Evolutionary conservation across 345 rosid genomes (phyloP).

Genomic region (Dipteronia dyeriana): DNA sequence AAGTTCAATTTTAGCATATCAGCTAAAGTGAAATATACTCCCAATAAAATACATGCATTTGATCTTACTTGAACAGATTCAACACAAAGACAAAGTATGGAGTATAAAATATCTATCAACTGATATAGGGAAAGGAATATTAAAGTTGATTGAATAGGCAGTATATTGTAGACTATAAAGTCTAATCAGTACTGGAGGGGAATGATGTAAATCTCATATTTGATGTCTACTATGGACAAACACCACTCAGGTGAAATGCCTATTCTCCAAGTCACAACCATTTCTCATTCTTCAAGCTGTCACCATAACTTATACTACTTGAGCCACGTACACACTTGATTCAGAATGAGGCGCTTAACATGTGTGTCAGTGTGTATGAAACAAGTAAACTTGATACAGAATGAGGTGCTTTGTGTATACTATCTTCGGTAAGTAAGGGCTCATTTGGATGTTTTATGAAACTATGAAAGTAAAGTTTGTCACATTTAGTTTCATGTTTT

Average conservation of each 20-base stretch:
- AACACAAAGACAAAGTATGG: constrained; percentile 5
- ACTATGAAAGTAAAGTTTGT: neutral
- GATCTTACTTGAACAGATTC: neutral
- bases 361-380: too few species aligned
- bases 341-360: neutral
- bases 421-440: neutral
- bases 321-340: neutral
- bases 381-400: too few species aligned
- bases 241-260: too few species aligned
- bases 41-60: constrained; percentile 8
- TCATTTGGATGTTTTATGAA: neutral
- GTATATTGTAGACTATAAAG: neutral
- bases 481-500: neutral
- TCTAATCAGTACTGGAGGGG: too few species aligned
- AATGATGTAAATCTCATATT: neutral
- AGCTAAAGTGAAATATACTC: neutral
- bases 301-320: neutral
- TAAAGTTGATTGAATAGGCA: neutral
- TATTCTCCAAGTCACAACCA: too few species aligned
- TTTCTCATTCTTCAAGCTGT: neutral
- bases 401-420: neutral
- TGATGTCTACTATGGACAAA: neutral
- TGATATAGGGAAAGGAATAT: neutral
- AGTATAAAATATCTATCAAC: neutral
- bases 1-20: constrained; percentile 2